phyloP scores from a whole-genome alignment of 148 eudicot species.

The Vaccinium vitisidaea region DNA sequence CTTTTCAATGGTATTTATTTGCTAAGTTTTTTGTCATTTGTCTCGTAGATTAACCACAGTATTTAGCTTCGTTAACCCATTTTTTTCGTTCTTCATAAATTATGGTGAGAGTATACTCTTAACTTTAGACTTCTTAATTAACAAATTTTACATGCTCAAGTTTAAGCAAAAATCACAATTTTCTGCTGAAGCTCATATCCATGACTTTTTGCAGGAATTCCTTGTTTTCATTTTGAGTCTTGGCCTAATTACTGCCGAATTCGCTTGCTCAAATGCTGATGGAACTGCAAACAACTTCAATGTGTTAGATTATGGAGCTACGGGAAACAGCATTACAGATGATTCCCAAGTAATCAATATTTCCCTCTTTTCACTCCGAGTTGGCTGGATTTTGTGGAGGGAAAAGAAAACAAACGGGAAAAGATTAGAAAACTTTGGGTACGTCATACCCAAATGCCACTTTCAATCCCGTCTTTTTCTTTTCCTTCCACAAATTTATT shows the following conservation, averaged over 20 bases:
- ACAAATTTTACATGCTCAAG: too few relatives aligned
- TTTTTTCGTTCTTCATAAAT: too few relatives aligned
- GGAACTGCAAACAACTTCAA: slow-evolving; percentile 19
- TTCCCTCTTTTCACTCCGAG: not conserved
- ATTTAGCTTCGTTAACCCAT: too few relatives aligned
- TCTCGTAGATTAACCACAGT: too few relatives aligned
- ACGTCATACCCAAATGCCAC: not conserved
- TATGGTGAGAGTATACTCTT: too few relatives aligned
- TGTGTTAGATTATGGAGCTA: slow-evolving; percentile 38
- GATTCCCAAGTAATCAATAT: slow-evolving; percentile 31
- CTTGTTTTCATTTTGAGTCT: slow-evolving; percentile 24
- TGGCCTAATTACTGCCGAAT: slow-evolving; percentile 23
- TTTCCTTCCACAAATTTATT: not conserved
- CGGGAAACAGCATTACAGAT: slow-evolving; percentile 23
- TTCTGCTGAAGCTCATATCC: not conserved
- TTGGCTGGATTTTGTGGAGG: not conserved
- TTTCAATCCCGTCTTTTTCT: not conserved
- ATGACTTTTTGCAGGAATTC: slow-evolving; percentile 23
- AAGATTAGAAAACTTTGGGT: not conserved
- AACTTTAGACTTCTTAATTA: too few relatives aligned
- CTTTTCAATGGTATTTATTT: too few relatives aligned
- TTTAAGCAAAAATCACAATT: not conserved
- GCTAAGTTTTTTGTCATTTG: too few relatives aligned
- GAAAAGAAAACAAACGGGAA: not conserved
- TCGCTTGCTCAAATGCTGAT: slow-evolving; percentile 20